Evolutionary conservation across 225 moss, liverwort and hornwort genomes (phyloP).

Genomic region (Antitrichia curtipendula): DNA sequence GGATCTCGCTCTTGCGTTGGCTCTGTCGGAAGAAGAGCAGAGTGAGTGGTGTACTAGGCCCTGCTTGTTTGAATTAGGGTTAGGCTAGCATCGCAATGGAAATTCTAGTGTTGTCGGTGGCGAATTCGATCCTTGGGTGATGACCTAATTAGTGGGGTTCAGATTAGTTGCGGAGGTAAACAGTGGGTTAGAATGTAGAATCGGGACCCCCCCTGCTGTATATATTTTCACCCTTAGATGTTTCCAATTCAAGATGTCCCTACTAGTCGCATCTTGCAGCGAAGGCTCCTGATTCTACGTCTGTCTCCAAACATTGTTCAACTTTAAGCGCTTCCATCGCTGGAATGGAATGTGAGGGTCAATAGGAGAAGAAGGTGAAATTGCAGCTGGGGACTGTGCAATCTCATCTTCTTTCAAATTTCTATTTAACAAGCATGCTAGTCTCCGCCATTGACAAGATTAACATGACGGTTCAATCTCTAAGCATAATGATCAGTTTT

Average conservation of each 20-base stretch:
- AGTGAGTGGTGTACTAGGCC: constrained; percentile 7
- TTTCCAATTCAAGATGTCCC: neutral
- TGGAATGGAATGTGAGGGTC: neutral
- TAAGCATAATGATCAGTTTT: neutral
- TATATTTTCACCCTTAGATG: neutral
- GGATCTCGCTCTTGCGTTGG: constrained; percentile 34
- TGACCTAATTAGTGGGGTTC: neutral
- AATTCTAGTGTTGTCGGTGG: neutral
- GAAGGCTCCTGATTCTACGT: neutral
- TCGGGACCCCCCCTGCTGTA: neutral
- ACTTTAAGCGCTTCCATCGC: neutral
- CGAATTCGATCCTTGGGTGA: neutral
- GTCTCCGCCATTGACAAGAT: neutral
- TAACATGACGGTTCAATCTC: neutral
- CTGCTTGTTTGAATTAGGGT: neutral
- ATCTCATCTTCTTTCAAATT: neutral
- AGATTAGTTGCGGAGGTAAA: neutral
- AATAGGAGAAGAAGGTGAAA: neutral
- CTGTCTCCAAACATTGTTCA: neutral
- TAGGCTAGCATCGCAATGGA: neutral
- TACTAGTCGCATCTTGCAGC: neutral
- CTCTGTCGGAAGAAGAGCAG: constrained; percentile 31
- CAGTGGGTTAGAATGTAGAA: neutral
- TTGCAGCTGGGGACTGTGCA: neutral
- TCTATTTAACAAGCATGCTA: neutral